Evolutionary conservation across 2,329 filamentous ascomycete species (phyloP), one percentile per base, ranked within the genome.

Genomic region (Epichloe uncinata): DNA sequence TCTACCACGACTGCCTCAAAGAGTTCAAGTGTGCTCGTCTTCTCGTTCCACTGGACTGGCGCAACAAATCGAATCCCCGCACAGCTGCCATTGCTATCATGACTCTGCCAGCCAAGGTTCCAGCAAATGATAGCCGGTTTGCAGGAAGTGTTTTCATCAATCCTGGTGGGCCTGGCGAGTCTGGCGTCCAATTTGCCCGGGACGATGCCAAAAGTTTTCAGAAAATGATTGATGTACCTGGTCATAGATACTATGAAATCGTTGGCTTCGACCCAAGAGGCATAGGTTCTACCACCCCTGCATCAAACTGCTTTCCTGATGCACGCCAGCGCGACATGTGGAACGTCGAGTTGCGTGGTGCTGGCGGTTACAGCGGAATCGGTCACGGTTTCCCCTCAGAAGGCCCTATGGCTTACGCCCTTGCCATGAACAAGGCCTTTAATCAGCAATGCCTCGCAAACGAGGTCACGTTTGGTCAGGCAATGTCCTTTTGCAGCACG

Each of bases 181-280:
- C 67, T 1, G 70, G 71, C 7, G 61, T 70, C 4, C 26, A 30
- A 0, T 54, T 61, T 13, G 42, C 63, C 8, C 12, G 13, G 9
- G 4, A 13, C 8, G 15, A 15, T 6, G 44, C 18, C n/a, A 12
- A n/a, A 18, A 13, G 0, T 13, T 15, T 47, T 8, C 44, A 38
- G 18, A 47, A 38, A n/a, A 36, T 58, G 8, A 42, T 58, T 5
- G 61, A 63, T 37, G 56, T 51, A 18, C 55, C 56, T 1, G 59
- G 56, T 20, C 50, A 51, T 26, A 59, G 58, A 5, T 63, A 69
- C 50, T 69, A 69, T 40, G 68, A 70, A 51, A 61, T 71, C 13
- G 53, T 73, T 4, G 63, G 64, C 8, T 73, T 69, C 52, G 70
- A 73, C 51, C 70, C 70, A 0, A 63, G 70, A 3, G 70, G 69